phyloP scores from a whole-genome alignment of 2,329 filamentous ascomycete species.

The Sporothrix curviconia region DNA sequence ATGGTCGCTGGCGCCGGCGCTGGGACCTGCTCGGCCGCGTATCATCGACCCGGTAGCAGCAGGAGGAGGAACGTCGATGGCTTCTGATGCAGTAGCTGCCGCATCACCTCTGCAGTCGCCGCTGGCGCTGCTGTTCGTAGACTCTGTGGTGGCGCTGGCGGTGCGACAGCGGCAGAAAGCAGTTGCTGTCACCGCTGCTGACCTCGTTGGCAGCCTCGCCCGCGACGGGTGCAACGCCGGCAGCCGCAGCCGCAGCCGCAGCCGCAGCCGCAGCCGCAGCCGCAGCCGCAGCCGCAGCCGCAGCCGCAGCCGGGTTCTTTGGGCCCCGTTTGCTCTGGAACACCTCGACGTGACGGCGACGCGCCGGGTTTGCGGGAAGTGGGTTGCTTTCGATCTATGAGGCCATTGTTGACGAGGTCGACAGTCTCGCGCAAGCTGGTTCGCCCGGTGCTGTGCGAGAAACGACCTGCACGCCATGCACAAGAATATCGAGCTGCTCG shows the following conservation, averaged over 20 bases:
- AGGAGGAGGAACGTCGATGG: too few relatives aligned
- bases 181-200: not conserved
- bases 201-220: not conserved
- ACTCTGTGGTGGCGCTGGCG: too few relatives aligned
- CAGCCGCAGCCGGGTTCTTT: conserved; percentile 17
- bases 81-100: not conserved
- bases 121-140: too few relatives aligned
- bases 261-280: not conserved
- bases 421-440: conserved; percentile 46
- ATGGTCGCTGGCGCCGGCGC: conserved; percentile 30
- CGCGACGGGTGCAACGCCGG: not conserved
- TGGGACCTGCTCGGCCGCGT: not conserved
- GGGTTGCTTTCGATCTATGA: conserved; percentile 51
- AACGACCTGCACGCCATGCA: conserved; percentile 58
- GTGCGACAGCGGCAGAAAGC: too few relatives aligned
- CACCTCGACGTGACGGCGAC: conserved; percentile 38
- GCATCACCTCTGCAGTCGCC: too few relatives aligned
- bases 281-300: not conserved
- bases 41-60: too few relatives aligned
- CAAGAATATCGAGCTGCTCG: conserved; percentile 56
- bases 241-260: not conserved
- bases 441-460: conserved; percentile 53
- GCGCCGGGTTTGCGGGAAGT: conserved; percentile 41
- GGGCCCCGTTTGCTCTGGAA: conserved; percentile 33
- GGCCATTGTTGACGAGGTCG: conserved; percentile 41